A percentile compares a stretch with the other conserved stretches of the same genome.
phyloP scores from a whole-genome alignment of 164 flowering plant genomes.

The Stephania yunnanensis region DNA sequence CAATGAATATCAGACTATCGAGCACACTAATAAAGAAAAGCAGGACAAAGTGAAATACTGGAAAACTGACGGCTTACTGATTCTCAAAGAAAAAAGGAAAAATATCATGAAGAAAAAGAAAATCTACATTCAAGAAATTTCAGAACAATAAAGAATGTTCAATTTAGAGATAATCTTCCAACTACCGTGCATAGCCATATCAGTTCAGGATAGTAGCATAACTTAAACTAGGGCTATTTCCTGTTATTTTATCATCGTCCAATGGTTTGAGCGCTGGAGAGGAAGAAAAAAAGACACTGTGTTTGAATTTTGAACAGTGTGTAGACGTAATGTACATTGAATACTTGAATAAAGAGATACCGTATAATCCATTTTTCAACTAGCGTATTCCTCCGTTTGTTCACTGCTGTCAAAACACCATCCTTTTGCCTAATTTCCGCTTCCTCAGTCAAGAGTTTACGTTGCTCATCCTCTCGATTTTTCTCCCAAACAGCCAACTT shows the following conservation, averaged over 20 bases:
- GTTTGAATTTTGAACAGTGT: not conserved
- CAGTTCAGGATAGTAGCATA: no score
- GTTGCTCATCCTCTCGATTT: slow-evolving; percentile 58
- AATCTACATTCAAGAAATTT: not conserved
- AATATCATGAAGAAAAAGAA: not conserved
- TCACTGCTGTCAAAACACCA: slow-evolving; percentile 38
- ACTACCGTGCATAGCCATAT: no score
- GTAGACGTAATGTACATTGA: not conserved
- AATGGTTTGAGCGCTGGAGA: not conserved
- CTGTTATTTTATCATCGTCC: not conserved
- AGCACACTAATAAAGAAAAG: no score
- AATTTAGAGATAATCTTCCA: no score
- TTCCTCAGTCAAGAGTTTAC: slow-evolving; percentile 68
- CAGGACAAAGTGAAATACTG: not conserved
- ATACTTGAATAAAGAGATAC: slow-evolving; percentile 33
- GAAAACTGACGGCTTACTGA: not conserved
- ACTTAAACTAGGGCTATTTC: no score
- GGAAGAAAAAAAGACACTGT: not conserved
- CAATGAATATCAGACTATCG: no score
- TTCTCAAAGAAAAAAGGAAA: not conserved
- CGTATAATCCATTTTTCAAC: slow-evolving; percentile 45
- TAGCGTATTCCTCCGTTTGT: slow-evolving; percentile 36
- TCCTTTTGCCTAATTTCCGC: slow-evolving; percentile 63
- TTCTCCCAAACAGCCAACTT: slow-evolving; percentile 69
- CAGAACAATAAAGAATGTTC: no score